Percentiles rank a stretch among this genome's conserved stretches.
These are phyloP conservation scores for Ceratobasidium sp. DNA, from an alignment of 1,284 basidiomycete genomes.

Conservation along the genomic window DNA sequence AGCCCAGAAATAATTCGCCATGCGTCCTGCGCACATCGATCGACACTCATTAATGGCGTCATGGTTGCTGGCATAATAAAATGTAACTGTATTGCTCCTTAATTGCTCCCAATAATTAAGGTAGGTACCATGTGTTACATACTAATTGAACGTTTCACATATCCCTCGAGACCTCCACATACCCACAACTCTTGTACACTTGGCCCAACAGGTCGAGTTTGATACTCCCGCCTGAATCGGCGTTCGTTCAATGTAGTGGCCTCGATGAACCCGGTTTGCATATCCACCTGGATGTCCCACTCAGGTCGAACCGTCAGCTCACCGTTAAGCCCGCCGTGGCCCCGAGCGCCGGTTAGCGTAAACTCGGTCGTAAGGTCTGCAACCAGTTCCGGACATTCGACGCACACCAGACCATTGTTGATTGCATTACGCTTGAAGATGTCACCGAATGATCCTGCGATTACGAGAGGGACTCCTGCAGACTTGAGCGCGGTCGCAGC, in stretches of 20 bases:
- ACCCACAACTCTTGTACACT: conserved; percentile 95
- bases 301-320: conserved; percentile 84
- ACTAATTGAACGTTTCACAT: conserved; percentile 65
- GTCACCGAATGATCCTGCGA: conserved; percentile 97
- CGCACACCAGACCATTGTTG: conserved; percentile 96
- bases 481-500: conserved; percentile 97
- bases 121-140: too few relatives aligned
- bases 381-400: conserved; percentile 92
- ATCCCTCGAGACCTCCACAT: conserved; percentile 82
- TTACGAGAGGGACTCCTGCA: conserved; percentile 90
- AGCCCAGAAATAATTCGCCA: not conserved
- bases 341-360: conserved; percentile 76
- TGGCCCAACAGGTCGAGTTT: conserved; percentile 78
- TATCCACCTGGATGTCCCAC: conserved; percentile 72
- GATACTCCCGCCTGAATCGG: conserved; percentile 66
- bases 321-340: conserved; percentile 78
- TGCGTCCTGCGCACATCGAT: not conserved
- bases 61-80: too few relatives aligned
- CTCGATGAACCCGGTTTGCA: conserved; percentile 72
- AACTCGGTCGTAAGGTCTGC: conserved; percentile 81
- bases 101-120: too few relatives aligned
- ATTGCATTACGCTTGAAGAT: conserved; percentile 99
- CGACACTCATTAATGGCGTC: not conserved
- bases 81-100: too few relatives aligned
- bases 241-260: conserved; percentile 59